Percentiles rank a stretch among this genome's conserved stretches.
Conservation (phyloP, 148 eudicot genomes). For the Dysphania ambrosioides region DNA sequence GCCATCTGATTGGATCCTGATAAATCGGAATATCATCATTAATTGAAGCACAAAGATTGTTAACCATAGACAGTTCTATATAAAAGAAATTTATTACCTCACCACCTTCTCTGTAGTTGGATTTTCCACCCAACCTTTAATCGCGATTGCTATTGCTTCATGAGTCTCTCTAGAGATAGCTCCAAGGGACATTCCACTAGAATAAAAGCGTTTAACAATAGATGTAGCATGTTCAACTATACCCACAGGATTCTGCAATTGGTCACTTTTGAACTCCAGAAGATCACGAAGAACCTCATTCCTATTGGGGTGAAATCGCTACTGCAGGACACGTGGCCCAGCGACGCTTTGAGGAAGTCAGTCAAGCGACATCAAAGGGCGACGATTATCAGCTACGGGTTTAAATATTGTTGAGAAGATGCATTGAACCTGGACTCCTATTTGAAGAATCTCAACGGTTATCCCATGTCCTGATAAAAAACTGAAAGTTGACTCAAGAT, state of each 20-base stretch:
- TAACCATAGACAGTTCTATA: too few species aligned
- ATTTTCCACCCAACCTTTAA: constrained; percentile 98
- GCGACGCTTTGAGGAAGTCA: too few species aligned
- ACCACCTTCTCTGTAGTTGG: constrained; percentile 99
- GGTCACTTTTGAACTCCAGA: constrained; percentile 82
- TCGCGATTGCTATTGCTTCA: constrained; percentile 98
- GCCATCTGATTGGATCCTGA: constrained; percentile 98
- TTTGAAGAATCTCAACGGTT: too few species aligned
- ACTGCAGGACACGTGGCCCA: too few species aligned
- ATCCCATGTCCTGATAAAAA: too few species aligned
- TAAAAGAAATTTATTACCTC: constrained; percentile 51
- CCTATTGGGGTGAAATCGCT: too few species aligned
- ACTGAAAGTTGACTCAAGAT: too few species aligned
- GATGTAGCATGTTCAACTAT: constrained; percentile 89
- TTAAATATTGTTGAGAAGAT: too few species aligned
- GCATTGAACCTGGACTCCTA: too few species aligned
- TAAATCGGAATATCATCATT: constrained; percentile 17
- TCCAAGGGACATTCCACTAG: constrained; percentile 99
- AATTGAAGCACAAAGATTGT: neutral
- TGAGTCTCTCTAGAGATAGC: constrained; percentile 99
- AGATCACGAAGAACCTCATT: constrained; percentile 98
- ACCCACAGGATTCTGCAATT: constrained; percentile 87
- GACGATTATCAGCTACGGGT: too few species aligned
- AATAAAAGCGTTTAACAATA: constrained; percentile 90
- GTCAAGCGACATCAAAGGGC: too few species aligned